Base-by-base conservation (phyloP, 2,329 filamentous ascomycete genomes). In the Ophiostoma novo-ulmi region DNA sequence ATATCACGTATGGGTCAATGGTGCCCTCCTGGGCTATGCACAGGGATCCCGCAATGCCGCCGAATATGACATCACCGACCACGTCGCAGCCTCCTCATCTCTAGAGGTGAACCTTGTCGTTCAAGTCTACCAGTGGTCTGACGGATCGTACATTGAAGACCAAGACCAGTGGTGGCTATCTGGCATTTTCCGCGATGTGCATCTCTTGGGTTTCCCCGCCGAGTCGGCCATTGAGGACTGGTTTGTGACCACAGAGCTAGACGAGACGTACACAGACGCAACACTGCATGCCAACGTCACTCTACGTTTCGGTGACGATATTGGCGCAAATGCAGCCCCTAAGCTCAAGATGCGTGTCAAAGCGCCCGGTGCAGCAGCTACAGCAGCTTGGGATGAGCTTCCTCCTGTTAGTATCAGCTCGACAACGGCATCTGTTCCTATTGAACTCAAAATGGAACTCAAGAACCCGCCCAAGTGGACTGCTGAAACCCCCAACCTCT, bases 161-260 rank as follows among this genome's bases (percentile, higher is more conserved):
- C 87, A 88, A 74, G 88, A 91, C 76, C 87, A 90, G 75, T 91
- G 88, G 88, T 88, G 87, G 85, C 78, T 90, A 5, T 88, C 85
- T 31, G 85, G 85, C 5, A 91, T 91, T 55, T 91, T 90, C 75
- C 83, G 89, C 26, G 88, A 91, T 75, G 88, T 91, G 0, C 82
- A 85, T 68, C 79, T 91, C 5, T 77, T 90, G 11, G 83, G 83
- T 0, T 87, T 90, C 71, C 85, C 87, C 0, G 77, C 78, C 31
- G 76, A 80, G 6, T 77, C 77, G 31, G 80, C 83, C 58, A 85
- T 90, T 67, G 83, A 89, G 68, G 85, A 90, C 74, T 83, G 86
- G 73, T 85, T 85, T 74, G 75, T 89, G n/a, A 81, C 82, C 66
- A 85, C 84, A 0, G 75, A 84, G 3, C 78, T 90, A 0, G 85